Percentiles rank a stretch among this genome's conserved stretches.
These are phyloP conservation scores for Plectosphaerella plurivora DNA, from an alignment of 2,329 filamentous ascomycete genomes.

Conservation along the genomic window DNA sequence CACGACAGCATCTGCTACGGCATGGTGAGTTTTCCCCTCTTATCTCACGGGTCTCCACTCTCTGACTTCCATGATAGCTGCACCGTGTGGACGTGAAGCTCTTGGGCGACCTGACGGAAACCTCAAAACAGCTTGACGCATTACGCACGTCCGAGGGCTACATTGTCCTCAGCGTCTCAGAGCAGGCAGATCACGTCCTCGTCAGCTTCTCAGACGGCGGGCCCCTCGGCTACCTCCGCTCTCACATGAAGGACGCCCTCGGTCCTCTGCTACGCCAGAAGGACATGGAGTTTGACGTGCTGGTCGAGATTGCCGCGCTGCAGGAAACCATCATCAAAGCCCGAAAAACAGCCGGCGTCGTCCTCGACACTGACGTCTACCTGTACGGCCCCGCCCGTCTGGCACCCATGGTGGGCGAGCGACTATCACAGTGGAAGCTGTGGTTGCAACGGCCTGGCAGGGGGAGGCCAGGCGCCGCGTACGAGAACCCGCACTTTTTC, in stretches of 20 bases:
- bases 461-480: conserved; percentile 12
- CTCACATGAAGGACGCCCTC: conserved; percentile 14
- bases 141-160: conserved; percentile 13
- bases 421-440: conserved; percentile 21
- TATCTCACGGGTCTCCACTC: conserved; percentile 1
- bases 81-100: conserved; percentile 18
- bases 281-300: conserved; percentile 15
- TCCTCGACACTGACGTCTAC: conserved; percentile 28
- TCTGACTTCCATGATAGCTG: conserved; percentile 10
- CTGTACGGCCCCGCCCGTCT: conserved; percentile 25
- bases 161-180: conserved; percentile 14
- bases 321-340: conserved; percentile 17
- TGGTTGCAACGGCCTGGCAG: conserved; percentile 28
- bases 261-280: conserved; percentile 7
- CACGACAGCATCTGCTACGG: conserved; percentile 16
- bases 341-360: conserved; percentile 20
- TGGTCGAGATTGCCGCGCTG: conserved; percentile 13
- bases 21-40: conserved; percentile 14
- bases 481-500: conserved; percentile 27
- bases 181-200: conserved; percentile 13
- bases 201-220: conserved; percentile 17
- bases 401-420: conserved; percentile 17
- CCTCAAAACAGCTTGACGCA: conserved; percentile 12
- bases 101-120: conserved; percentile 14
- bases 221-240: conserved; percentile 17